These are phyloP conservation scores for Carex scoparia DNA, from an alignment of 176 grass and related monocot genomes.

Conservation along the genomic window DNA sequence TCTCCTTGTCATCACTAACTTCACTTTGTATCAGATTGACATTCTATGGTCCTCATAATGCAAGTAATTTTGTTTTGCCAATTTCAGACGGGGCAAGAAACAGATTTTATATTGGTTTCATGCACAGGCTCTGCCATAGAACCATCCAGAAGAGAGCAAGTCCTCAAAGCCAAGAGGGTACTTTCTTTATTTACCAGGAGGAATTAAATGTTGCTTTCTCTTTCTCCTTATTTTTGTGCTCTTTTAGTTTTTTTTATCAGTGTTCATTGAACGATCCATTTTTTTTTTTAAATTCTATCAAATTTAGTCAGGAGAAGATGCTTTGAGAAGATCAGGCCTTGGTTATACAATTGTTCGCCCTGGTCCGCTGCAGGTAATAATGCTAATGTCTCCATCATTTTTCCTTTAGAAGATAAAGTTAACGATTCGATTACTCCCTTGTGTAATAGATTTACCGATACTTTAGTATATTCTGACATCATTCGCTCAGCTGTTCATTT, in stretches of 20 bases:
- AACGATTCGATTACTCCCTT: neutral
- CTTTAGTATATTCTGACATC: neutral
- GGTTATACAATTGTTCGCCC: constrained; percentile 96
- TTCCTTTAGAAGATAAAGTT: neutral
- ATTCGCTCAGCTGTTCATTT: neutral
- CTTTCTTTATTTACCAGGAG: constrained; percentile 14
- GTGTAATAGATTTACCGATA: neutral
- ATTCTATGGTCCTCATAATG: constrained; percentile 24
- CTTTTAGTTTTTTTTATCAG: neutral
- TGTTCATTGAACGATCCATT: neutral
- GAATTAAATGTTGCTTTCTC: neutral
- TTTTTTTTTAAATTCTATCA: neutral
- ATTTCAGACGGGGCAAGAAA: constrained; percentile 78
- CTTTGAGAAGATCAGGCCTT: constrained; percentile 86
- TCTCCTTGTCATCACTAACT: neutral
- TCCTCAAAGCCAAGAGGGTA: constrained; percentile 92
- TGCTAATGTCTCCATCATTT: constrained; percentile 15
- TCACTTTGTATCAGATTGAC: neutral
- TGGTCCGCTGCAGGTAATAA: constrained; percentile 70
- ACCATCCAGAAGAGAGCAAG: constrained; percentile 78
- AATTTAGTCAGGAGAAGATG: constrained; percentile 86
- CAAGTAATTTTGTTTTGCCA: constrained; percentile 15
- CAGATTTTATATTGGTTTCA: constrained; percentile 90
- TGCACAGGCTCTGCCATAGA: constrained; percentile 93
- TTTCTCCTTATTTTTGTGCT: constrained; percentile 19